Conservation (phyloP, 495 filamentous ascomycete genomes). For the Annulohypoxylon moriforme region DNA sequence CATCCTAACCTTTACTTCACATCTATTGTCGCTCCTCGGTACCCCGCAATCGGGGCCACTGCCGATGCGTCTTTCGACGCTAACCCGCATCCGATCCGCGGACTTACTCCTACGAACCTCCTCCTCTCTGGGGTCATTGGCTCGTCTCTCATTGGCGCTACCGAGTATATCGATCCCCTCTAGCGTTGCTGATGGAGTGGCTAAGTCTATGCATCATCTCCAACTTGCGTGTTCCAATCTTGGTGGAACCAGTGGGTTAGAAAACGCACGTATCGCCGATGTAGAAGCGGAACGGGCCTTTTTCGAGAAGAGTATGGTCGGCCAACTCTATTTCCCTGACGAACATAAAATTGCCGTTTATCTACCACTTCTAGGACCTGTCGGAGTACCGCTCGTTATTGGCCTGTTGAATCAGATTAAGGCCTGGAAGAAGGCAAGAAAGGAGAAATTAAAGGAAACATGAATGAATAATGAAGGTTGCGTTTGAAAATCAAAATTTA, state of each 20-base stretch:
- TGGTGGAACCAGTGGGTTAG: constrained; percentile 68
- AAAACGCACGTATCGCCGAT: constrained; percentile 85
- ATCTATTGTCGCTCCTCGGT: constrained; percentile 89
- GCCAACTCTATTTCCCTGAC: constrained; percentile 96
- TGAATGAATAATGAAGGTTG: constrained; percentile 8
- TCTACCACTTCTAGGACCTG: constrained; percentile 87
- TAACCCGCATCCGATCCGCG: constrained; percentile 85
- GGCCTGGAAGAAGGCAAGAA: constrained; percentile 60
- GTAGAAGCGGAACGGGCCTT: constrained; percentile 92
- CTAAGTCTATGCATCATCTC: constrained; percentile 80
- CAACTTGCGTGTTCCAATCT: constrained; percentile 79
- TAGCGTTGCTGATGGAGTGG: constrained; percentile 85
- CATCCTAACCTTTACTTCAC: constrained; percentile 89
- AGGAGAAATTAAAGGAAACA: constrained; percentile 47
- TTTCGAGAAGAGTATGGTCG: constrained; percentile 99
- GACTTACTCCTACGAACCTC: constrained; percentile 89
- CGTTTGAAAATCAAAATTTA: not conserved
- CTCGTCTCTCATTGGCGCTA: constrained; percentile 84
- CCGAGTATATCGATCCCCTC: constrained; percentile 91
- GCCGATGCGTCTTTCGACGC: constrained; percentile 84
- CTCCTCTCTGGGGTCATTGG: constrained; percentile 91
- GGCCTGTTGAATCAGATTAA: constrained; percentile 83
- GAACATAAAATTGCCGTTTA: constrained; percentile 99
- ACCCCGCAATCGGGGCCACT: constrained; percentile 82
- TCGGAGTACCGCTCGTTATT: constrained; percentile 90